These are phyloP conservation scores for Chlamydomonas eustigma DNA, from an alignment of 139 green algal genomes.

Conservation along the genomic window DNA sequence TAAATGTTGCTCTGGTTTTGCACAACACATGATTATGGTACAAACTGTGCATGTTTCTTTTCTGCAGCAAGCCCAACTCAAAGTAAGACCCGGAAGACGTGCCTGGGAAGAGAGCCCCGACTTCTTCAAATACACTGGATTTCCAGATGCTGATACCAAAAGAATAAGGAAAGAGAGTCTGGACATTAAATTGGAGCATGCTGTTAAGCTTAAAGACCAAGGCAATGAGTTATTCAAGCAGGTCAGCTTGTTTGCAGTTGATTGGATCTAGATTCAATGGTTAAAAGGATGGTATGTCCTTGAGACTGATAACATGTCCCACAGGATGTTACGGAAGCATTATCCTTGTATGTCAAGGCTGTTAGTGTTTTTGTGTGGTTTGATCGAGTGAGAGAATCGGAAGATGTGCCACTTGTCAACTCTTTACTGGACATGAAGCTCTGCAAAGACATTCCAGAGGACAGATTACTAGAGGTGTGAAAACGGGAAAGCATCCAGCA, in stretches of 20 bases:
- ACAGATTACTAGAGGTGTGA: background rate
- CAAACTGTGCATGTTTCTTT: no score
- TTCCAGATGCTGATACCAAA: background rate
- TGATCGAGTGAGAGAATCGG: constrained; percentile 27
- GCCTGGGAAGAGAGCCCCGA: constrained; percentile 29
- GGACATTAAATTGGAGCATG: background rate
- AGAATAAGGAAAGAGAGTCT: background rate
- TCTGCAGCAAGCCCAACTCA: constrained; percentile 22
- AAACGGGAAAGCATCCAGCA: no score
- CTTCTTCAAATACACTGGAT: constrained; percentile 26
- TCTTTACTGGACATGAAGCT: background rate
- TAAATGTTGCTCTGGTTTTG: no score
- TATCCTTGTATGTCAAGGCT: constrained; percentile 22
- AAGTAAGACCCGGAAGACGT: constrained; percentile 17
- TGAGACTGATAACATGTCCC: no score
- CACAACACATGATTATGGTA: no score
- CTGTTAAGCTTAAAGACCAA: constrained; percentile 22
- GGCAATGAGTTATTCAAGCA: constrained; percentile 20
- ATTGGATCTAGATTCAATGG: background rate
- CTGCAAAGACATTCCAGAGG: background rate
- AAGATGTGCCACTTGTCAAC: constrained; percentile 33
- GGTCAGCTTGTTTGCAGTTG: constrained; percentile 5
- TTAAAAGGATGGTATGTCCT: no score
- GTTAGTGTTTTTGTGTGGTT: constrained; percentile 38
- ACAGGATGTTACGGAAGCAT: constrained; percentile 21